phyloP scores from a whole-genome alignment of 1,284 basidiomycete species.

The Cryptococcus maquisensis region DNA sequence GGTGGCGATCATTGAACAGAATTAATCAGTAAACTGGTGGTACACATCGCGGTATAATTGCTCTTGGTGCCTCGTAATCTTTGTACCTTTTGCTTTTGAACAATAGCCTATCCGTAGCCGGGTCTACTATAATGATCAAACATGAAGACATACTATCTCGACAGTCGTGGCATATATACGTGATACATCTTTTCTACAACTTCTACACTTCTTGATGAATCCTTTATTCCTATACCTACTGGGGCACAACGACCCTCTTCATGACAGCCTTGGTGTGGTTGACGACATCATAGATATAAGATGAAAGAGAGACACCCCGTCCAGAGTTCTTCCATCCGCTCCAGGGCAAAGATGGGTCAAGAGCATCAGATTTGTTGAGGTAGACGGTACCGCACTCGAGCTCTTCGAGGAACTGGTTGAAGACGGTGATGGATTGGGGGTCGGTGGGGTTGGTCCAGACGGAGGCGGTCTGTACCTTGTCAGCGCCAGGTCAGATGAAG shows the following conservation, averaged over 20 bases:
- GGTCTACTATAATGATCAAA: no score
- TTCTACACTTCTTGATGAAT: no score
- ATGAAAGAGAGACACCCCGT: slow-evolving; percentile 79
- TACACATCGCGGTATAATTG: no score
- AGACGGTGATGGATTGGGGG: slow-evolving; percentile 58
- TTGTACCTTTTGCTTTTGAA: no score
- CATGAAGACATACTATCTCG: no score
- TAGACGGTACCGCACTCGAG: slow-evolving; percentile 86
- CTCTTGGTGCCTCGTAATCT: no score
- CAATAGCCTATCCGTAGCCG: no score
- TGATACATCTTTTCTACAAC: not conserved
- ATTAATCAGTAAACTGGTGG: slow-evolving; percentile 11
- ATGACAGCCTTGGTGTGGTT: slow-evolving; percentile 39
- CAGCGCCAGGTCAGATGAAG: not conserved
- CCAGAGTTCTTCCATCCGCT: slow-evolving; percentile 91
- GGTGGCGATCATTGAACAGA: slow-evolving; percentile 34
- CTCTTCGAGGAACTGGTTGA: slow-evolving; percentile 65
- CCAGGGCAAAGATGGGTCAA: slow-evolving; percentile 91
- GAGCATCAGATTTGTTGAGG: slow-evolving; percentile 81
- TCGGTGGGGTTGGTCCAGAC: slow-evolving; percentile 77
- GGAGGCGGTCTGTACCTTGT: slow-evolving; percentile 62
- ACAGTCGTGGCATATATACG: no score
- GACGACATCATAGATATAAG: slow-evolving; percentile 56
- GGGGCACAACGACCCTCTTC: slow-evolving; percentile 18
- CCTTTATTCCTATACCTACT: not conserved